A percentile compares a stretch with the other conserved stretches of the same genome.
These are phyloP conservation scores for Hymenoscyphus infarciens DNA, from an alignment of 2,329 filamentous ascomycete species.

Conservation along the genomic window DNA sequence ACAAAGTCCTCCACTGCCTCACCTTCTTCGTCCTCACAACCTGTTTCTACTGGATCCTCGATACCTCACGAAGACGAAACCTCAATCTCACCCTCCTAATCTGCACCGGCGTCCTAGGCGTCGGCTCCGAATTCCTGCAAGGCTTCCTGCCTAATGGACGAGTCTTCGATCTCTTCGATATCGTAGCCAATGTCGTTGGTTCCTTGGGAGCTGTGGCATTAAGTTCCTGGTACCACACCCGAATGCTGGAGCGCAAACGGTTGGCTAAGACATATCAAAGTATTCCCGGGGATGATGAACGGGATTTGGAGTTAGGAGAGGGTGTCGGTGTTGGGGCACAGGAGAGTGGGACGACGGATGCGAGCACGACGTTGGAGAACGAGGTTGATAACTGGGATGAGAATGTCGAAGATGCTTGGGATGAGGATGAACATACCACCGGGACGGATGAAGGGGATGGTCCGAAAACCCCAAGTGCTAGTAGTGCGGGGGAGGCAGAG, in stretches of 20 bases:
- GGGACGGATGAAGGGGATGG: conserved; percentile 32
- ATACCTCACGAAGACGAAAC: conserved; percentile 80
- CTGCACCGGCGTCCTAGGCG: conserved; percentile 68
- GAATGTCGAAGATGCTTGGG: conserved; percentile 57
- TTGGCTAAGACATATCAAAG: conserved; percentile 68
- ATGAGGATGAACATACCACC: conserved; percentile 49
- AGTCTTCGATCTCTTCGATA: conserved; percentile 74
- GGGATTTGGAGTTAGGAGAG: conserved; percentile 75
- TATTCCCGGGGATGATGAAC: conserved; percentile 58
- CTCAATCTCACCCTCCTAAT: conserved; percentile 78
- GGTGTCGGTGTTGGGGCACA: conserved; percentile 46
- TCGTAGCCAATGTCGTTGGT: conserved; percentile 82
- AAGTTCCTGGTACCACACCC: conserved; percentile 88
- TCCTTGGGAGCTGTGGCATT: conserved; percentile 67
- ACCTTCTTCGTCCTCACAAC: conserved; percentile 89
- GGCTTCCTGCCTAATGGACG: conserved; percentile 70
- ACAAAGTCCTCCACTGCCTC: conserved; percentile 82
- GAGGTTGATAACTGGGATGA: conserved; percentile 95
- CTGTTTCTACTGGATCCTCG: conserved; percentile 94
- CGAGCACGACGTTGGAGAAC: conserved; percentile 58
- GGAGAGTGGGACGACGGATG: conserved; percentile 52
- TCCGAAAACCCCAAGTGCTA: conserved; percentile 36
- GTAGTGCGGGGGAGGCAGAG: conserved; percentile 34
- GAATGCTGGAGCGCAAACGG: conserved; percentile 87
- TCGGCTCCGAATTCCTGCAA: conserved; percentile 75